These are phyloP conservation scores for Stygiomarasmius scandens DNA, from an alignment of 1,284 basidiomycete species.

Conservation along the genomic window DNA sequence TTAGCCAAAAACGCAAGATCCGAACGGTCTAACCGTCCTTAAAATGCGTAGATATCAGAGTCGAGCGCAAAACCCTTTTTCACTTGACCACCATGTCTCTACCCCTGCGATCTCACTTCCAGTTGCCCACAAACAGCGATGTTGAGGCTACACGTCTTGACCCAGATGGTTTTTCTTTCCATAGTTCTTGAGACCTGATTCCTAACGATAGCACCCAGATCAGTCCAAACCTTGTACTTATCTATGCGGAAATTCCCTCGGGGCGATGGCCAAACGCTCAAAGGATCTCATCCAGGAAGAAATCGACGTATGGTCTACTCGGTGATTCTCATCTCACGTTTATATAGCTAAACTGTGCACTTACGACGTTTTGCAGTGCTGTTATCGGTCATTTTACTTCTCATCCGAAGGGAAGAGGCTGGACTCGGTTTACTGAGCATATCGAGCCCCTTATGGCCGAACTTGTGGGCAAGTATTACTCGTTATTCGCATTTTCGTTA, in stretches of 20 bases:
- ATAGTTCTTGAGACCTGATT: slow-evolving; percentile 1
- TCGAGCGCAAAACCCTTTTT: too few species aligned
- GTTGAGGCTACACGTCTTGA: slow-evolving; percentile 50
- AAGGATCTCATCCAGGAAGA: slow-evolving; percentile 81
- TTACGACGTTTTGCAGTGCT: slow-evolving; percentile 51
- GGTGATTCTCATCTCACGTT: slow-evolving; percentile 46
- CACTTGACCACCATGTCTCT: slow-evolving; percentile 19
- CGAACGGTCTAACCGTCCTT: too few species aligned
- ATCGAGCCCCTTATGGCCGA: slow-evolving; percentile 80
- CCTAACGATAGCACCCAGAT: neutral
- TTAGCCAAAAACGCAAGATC: too few species aligned
- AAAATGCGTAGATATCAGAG: too few species aligned
- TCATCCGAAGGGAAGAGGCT: slow-evolving; percentile 83
- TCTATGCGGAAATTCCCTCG: slow-evolving; percentile 96
- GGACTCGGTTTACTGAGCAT: slow-evolving; percentile 80
- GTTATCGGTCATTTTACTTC: slow-evolving; percentile 87
- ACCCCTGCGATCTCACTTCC: slow-evolving; percentile 59
- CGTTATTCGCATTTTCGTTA: too few species aligned
- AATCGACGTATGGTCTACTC: slow-evolving; percentile 83
- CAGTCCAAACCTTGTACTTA: slow-evolving; percentile 71
- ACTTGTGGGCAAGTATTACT: slow-evolving; percentile 70
- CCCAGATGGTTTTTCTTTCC: slow-evolving; percentile 30
- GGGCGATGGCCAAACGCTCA: slow-evolving; percentile 78
- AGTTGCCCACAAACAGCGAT: slow-evolving; percentile 61
- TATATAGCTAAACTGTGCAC: neutral